These are phyloP conservation scores for Brettanomyces anomalus DNA, from an alignment of 805 yeast species.

Conservation along the genomic window DNA sequence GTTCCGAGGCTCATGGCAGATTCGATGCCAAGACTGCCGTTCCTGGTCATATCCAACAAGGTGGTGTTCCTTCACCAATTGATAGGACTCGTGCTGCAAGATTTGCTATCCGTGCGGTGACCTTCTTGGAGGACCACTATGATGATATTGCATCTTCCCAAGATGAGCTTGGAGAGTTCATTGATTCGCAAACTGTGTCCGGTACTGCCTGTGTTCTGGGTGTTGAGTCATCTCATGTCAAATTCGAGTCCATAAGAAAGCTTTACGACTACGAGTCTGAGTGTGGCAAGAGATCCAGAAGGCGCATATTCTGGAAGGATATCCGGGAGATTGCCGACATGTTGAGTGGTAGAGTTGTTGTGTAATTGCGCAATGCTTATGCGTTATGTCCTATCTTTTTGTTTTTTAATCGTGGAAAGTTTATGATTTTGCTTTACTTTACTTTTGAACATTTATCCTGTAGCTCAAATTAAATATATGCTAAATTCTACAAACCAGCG, in stretches of 20 bases:
- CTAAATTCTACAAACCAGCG: not conserved
- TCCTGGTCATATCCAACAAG: conserved; percentile 97
- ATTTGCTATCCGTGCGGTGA: conserved; percentile 60
- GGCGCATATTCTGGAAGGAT: conserved; percentile 73
- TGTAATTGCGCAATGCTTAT: conserved; percentile 1
- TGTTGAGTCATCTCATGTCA: conserved; percentile 66
- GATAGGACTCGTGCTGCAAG: conserved; percentile 71
- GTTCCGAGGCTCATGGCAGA: conserved; percentile 55
- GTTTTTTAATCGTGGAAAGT: not conserved
- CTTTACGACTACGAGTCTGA: conserved; percentile 87
- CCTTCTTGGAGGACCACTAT: conserved; percentile 46
- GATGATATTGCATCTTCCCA: conserved; percentile 12
- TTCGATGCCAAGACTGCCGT: conserved; percentile 92
- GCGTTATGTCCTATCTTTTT: not conserved
- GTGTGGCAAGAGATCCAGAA: conserved; percentile 75
- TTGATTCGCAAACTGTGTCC: conserved; percentile 19
- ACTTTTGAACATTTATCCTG: too few species aligned
- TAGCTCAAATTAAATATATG: too few species aligned
- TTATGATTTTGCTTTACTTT: not conserved
- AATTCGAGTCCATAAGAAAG: conserved; percentile 62
- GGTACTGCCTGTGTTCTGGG: conserved; percentile 79
- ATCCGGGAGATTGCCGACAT: conserved; percentile 74
- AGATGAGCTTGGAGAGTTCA: conserved; percentile 24
- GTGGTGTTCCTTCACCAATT: conserved; percentile 67
- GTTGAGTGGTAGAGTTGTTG: conserved; percentile 59